Conservation (phyloP, 78 protist genomes). For the Cyanophora paradoxa region DNA sequence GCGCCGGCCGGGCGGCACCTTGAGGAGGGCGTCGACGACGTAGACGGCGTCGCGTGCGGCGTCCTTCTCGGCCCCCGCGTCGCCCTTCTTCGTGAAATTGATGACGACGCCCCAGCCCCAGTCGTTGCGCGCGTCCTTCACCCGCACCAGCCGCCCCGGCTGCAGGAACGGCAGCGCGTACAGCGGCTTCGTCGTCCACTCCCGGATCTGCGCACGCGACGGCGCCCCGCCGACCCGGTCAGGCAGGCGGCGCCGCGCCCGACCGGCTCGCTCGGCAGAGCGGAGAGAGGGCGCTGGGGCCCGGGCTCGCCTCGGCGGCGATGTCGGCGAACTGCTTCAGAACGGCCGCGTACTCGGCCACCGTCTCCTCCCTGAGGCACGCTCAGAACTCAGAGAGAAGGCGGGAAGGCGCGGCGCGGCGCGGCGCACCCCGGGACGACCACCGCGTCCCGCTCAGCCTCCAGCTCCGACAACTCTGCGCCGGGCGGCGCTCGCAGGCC, state of each 20-base stretch:
- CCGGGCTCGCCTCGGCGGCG: too few species aligned
- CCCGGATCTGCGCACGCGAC: not conserved
- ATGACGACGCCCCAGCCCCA: slow-evolving; percentile 84
- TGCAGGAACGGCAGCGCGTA: slow-evolving; percentile 24
- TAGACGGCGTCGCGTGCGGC: too few species aligned
- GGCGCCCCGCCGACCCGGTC: too few species aligned
- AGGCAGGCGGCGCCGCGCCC: too few species aligned
- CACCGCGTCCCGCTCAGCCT: not conserved
- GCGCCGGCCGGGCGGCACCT: not conserved
- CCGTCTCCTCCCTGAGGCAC: too few species aligned
- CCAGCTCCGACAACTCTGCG: not conserved
- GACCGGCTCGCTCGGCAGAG: too few species aligned
- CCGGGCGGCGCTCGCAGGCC: not conserved
- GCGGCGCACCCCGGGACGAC: too few species aligned
- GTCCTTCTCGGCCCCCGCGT: not conserved
- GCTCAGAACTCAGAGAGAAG: too few species aligned
- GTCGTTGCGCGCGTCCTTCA: not conserved
- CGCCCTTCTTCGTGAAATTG: not conserved
- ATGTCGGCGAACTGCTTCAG: too few species aligned
- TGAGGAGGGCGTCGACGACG: slow-evolving; percentile 2
- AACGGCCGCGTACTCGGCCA: too few species aligned
- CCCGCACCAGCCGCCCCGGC: slow-evolving; percentile 30
- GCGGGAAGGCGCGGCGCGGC: too few species aligned
- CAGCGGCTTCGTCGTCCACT: not conserved
- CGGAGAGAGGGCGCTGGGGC: too few species aligned